Evolutionary conservation across 179 eudicot genomes (phyloP).

Genomic region (Beta corolliflora): DNA sequence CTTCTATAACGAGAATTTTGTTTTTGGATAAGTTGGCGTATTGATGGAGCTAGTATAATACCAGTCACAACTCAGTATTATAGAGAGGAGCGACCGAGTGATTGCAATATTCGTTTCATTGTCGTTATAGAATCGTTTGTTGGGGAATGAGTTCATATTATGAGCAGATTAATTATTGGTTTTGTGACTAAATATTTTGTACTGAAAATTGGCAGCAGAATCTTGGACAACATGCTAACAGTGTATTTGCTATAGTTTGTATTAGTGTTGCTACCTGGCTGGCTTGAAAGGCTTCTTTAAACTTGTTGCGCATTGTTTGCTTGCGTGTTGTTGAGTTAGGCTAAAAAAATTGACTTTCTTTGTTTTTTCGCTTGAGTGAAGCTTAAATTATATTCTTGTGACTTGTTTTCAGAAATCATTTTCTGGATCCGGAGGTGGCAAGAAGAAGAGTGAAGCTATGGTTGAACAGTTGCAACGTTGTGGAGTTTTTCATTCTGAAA

Average conservation of each 20-base stretch:
- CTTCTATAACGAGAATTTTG: no score
- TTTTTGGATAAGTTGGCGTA: no score
- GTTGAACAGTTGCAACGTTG: conserved; percentile 60
- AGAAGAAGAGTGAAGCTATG: conserved; percentile 57
- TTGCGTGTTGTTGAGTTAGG: conserved; percentile 3
- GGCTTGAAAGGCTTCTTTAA: no score
- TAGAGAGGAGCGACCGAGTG: no score
- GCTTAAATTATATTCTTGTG: background rate
- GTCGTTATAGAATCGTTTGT: background rate
- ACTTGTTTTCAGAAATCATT: conserved; percentile 48
- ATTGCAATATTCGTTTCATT: background rate
- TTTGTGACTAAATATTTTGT: background rate
- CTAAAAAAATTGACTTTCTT: background rate
- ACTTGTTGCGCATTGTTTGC: background rate
- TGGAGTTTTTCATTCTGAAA: conserved; percentile 66
- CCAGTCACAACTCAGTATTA: no score
- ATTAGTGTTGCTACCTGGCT: no score
- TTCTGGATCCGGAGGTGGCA: conserved; percentile 46
- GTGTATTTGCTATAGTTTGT: no score
- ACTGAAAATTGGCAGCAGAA: background rate
- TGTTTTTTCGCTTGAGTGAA: background rate
- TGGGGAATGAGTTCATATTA: background rate
- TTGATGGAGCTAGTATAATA: no score
- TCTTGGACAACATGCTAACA: no score
- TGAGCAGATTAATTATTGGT: background rate